Base-by-base conservation (phyloP, 192 early-diverging fungal species). In the Backusella psychrophila region DNA sequence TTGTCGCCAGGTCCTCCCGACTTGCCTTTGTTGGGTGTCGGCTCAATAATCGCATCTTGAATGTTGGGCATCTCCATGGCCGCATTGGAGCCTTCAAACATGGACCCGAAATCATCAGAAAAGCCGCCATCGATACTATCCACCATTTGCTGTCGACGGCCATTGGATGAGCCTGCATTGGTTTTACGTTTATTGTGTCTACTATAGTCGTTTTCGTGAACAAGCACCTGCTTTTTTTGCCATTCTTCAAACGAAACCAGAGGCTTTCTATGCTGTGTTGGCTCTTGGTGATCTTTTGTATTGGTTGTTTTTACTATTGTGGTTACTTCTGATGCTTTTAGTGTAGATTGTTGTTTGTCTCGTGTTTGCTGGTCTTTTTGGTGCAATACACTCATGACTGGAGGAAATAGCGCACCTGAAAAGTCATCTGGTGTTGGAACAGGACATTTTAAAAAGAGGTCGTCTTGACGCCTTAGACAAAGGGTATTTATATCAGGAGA, bases 201-300 rank as follows among this genome's bases (percentile, higher is more conserved):
- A 17, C 17, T 44, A 5, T 71, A 46, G 1, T 70, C 77, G 35
- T 73, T 69, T 66, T 83, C 82, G 9, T 65, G 31, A 7, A 53
- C 67, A 6, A 69, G 33, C 4, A 77, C 44, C 34, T 76, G 75
- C 19, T 71, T 71, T 26, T 75, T 66, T 65, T 77, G 67, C 82
- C 82, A 83, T 71, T 83, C 82, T 66, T 83, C 79, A 80, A 83
- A 83, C 0, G 82, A 83, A 7, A 78, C 49, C 1, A 78, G 42
- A 3, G 77, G 71, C 5, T 71, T 71, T 26, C 56, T 9, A 12
- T 63, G 5, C n/a, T 21, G 3, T 29, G 56, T 63, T 14, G 56
- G 19, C 14, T 63, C 23, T 29, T 63, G 56, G 3, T 63, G 56
- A 0, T 63, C 23, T 26, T 63, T 63, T 31, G 2, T 14, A 14